A percentile compares a stretch with the other conserved stretches of the same genome.
Evolutionary conservation across 78 protist species (phyloP).

Genomic region (Dictyostelium capitatum): DNA sequence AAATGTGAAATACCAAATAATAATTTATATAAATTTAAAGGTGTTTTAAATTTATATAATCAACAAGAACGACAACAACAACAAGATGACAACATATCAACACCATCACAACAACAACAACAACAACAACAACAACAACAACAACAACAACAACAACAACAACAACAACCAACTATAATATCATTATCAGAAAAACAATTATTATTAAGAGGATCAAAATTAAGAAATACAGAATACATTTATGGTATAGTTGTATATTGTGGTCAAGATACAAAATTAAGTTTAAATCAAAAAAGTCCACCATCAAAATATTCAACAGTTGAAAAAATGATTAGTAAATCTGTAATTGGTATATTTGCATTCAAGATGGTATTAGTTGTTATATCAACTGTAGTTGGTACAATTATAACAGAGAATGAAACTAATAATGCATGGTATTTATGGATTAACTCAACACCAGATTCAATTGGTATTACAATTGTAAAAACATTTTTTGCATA

Average conservation of each 20-base stretch:
- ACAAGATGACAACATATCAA: not conserved
- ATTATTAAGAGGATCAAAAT: constrained; percentile 4
- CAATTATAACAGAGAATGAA: not conserved
- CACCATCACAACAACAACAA: not conserved
- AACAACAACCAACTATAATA: not conserved
- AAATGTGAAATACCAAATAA: constrained; percentile 37
- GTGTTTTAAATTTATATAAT: not conserved
- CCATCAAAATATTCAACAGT: constrained; percentile 52
- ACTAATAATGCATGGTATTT: constrained; percentile 18
- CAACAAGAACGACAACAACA: not conserved
- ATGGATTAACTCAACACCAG: constrained; percentile 27
- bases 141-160: not conserved
- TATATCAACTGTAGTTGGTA: constrained; percentile 20
- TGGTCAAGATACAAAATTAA: constrained; percentile 56
- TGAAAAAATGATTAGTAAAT: constrained; percentile 59
- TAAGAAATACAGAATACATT: constrained; percentile 55
- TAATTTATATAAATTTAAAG: constrained; percentile 35
- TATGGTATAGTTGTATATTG: constrained; percentile 77
- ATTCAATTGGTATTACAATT: not conserved
- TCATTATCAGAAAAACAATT: constrained; percentile 12
- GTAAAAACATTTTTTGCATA: constrained; percentile 60
- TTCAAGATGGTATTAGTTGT: not conserved
- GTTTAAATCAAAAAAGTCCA: constrained; percentile 45
- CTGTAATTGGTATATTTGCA: constrained; percentile 37
- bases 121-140: not conserved